Percentiles rank a stretch among this genome's conserved stretches.
These are phyloP conservation scores for Centella asiatica DNA, from an alignment of 129 eudicot species.

Conservation along the genomic window DNA sequence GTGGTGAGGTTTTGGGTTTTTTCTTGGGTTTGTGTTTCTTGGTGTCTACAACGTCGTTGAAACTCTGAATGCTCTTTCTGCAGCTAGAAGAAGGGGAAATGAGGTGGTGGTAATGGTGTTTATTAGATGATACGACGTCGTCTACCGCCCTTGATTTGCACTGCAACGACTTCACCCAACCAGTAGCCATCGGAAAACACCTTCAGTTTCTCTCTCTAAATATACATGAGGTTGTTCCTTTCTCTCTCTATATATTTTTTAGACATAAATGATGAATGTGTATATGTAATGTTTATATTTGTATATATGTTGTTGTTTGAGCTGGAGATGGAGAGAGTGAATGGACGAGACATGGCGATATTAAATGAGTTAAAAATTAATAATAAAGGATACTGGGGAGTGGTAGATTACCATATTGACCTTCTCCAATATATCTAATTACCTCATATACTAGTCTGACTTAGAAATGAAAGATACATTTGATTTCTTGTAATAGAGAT, in stretches of 20 bases:
- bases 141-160: conserved; percentile 77
- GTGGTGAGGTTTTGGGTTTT: conserved; percentile 21
- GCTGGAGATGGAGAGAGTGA: conserved; percentile 21
- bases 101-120: conserved; percentile 30
- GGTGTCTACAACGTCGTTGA: conserved; percentile 53
- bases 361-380: conserved; percentile 16
- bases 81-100: conserved; percentile 56
- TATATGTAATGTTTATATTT: neutral
- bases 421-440: neutral
- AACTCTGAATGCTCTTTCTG: conserved; percentile 44
- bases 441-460: too few relatives aligned
- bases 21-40: conserved; percentile 33
- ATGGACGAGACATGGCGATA: conserved; percentile 35
- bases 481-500: too few relatives aligned
- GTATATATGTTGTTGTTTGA: neutral
- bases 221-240: neutral
- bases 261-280: neutral
- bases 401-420: conserved; percentile 19
- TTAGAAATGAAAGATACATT: too few relatives aligned
- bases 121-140: conserved; percentile 42
- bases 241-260: neutral
- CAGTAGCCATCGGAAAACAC: conserved; percentile 41
- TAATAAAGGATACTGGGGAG: neutral
- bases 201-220: conserved; percentile 3
- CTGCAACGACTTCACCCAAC: conserved; percentile 82